Conservation (phyloP, 768 basidiomycete genomes). For the Leccinum arenicola region DNA sequence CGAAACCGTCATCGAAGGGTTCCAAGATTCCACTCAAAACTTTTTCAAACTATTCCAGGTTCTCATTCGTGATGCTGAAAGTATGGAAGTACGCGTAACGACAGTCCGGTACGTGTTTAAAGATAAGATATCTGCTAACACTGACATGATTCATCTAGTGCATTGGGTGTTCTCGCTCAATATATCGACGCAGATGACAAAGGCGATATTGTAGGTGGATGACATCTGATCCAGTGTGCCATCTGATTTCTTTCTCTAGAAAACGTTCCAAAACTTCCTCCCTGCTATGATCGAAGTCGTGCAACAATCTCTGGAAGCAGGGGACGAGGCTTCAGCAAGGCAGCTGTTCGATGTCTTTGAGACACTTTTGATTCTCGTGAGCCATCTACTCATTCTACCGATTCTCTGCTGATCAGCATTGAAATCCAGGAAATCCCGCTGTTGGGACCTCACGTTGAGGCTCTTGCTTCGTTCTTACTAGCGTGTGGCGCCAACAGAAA, state of each 20-base stretch:
- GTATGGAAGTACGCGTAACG: slow-evolving; percentile 85
- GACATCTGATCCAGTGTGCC: neutral
- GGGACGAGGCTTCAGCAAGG: slow-evolving; percentile 79
- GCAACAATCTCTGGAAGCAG: slow-evolving; percentile 73
- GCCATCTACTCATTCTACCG: slow-evolving; percentile 20
- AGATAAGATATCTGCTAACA: neutral
- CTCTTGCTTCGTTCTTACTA: slow-evolving; percentile 87
- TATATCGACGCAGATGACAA: slow-evolving; percentile 90
- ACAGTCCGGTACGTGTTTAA: slow-evolving; percentile 62
- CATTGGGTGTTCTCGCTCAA: slow-evolving; percentile 90
- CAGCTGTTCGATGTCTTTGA: slow-evolving; percentile 95
- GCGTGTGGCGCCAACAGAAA: slow-evolving; percentile 74
- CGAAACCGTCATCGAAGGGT: slow-evolving; percentile 88
- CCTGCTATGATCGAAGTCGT: slow-evolving; percentile 89
- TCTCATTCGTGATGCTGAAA: slow-evolving; percentile 79
- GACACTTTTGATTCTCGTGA: slow-evolving; percentile 87
- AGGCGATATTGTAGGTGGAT: slow-evolving; percentile 66
- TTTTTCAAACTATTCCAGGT: slow-evolving; percentile 79
- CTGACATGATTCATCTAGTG: slow-evolving; percentile 39
- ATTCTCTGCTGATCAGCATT: slow-evolving; percentile 4
- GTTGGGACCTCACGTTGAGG: slow-evolving; percentile 81
- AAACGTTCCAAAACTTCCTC: slow-evolving; percentile 82
- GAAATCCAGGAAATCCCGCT: slow-evolving; percentile 82
- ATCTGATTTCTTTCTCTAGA: slow-evolving; percentile 40
- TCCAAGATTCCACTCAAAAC: slow-evolving; percentile 68